Evolutionary conservation across 1,139 yeast genomes (phyloP), one percentile per base, ranked within the genome.

Genomic region (Taphrina flavorubra): DNA sequence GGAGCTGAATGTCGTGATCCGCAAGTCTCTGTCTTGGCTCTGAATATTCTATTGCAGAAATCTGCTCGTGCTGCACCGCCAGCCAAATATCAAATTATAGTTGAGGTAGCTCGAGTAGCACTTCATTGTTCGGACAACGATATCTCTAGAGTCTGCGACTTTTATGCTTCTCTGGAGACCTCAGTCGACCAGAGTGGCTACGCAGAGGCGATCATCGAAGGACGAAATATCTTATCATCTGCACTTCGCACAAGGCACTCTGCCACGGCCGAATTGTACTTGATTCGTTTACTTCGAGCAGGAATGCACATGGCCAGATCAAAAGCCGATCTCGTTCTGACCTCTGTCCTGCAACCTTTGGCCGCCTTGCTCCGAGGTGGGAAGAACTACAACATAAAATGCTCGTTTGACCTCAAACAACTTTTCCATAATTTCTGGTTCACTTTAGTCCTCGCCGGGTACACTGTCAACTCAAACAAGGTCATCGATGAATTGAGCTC

Each of bases 401-500:
- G 14, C 10, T 44, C 60, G 7, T 25, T 16, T 36, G 67, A 55
- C 13, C 36, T 55, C 11, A 18, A n/a, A 13, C 67, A 55, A 40
- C 58, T 88, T 70, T 91, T 92, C 80, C 85, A 96, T 75, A 90
- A 94, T 77, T 86, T 91, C 63, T 95, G 99, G 99, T 92, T 90
- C 77, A 94, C 92, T 75, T 83, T 94, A 84, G 95, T 89, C 4
- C 90, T 92, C 56, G 97, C 94, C 78, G 99, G 99, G 0, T 92
- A 87, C 76, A 84, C 87, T 34, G 81, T 82, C 65, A 83, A 83
- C 65, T 87, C 96, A 0, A 81, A 82, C 14, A 80, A 86, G 74
- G 84, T 87, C 11, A 79, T 81, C 68, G 78, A 79, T 11, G 83
- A 84, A 74, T 76, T 79, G 68, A 71, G 72, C 0, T 86, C 85